Percentiles rank a stretch among this genome's conserved stretches.
Conservation (phyloP, 352 stramenopile genomes). For the Phytophthora tentaculata region DNA sequence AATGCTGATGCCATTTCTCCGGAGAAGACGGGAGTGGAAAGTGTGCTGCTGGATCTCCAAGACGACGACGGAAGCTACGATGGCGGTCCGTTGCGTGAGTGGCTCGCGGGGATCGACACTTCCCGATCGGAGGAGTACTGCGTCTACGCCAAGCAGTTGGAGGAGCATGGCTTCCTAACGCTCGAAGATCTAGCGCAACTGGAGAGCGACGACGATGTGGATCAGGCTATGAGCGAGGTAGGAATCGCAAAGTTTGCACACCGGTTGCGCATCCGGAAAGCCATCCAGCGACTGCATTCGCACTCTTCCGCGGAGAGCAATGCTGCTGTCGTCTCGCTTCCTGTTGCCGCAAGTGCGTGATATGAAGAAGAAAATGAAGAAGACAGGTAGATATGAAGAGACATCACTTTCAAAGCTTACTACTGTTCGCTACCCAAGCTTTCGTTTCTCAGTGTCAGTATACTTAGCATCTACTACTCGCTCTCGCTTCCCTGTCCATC, state of each 20-base stretch:
- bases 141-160: constrained; percentile 62
- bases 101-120: constrained; percentile 62
- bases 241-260: constrained; percentile 82
- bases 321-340: constrained; percentile 25
- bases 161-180: constrained; percentile 68
- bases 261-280: constrained; percentile 70
- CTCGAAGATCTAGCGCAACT: constrained; percentile 66
- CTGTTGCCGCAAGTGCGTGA: constrained; percentile 46
- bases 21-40: constrained; percentile 45
- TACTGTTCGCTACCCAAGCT: no score
- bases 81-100: constrained; percentile 44
- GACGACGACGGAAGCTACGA: constrained; percentile 36
- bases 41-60: constrained; percentile 36
- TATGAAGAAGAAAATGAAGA: constrained; percentile 10
- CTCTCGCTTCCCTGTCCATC: constrained; percentile 24
- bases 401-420: constrained; percentile 38
- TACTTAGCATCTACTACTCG: constrained; percentile 44
- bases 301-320: constrained; percentile 23
- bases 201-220: constrained; percentile 66
- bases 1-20: constrained; percentile 35
- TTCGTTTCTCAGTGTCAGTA: no score
- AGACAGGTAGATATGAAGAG: constrained; percentile 27
- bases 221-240: constrained; percentile 78
- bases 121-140: constrained; percentile 57
- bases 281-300: constrained; percentile 58